phyloP scores from a whole-genome alignment of 805 yeast species.

The Teunomyces barrocoloradensis region DNA sequence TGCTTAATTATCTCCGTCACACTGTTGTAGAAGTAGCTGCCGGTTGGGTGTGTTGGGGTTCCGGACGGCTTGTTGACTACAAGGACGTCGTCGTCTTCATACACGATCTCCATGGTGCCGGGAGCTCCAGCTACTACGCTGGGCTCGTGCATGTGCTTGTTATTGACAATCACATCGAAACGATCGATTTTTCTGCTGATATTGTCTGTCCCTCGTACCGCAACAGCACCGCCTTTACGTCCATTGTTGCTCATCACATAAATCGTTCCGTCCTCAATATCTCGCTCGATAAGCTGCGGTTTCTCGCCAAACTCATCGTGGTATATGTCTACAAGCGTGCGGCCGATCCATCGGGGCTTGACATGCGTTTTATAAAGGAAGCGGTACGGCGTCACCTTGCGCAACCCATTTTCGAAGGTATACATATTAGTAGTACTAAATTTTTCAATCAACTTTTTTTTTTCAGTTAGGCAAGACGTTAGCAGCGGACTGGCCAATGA shows the following conservation, averaged over 20 bases:
- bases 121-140: slow-evolving; percentile 25
- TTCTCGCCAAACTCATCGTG: slow-evolving; percentile 34
- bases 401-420: slow-evolving; percentile 26
- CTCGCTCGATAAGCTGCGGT: slow-evolving; percentile 19
- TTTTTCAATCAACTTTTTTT: not conserved
- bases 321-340: slow-evolving; percentile 29
- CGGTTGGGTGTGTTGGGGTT: slow-evolving; percentile 53
- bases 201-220: slow-evolving; percentile 18
- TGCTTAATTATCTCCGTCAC: slow-evolving; percentile 40
- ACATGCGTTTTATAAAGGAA: slow-evolving; percentile 28
- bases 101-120: slow-evolving; percentile 19
- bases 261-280: slow-evolving; percentile 22
- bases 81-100: slow-evolving; percentile 34
- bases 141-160: slow-evolving; percentile 48
- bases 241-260: slow-evolving; percentile 25
- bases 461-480: slow-evolving; percentile 24
- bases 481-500: slow-evolving; percentile 24
- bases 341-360: slow-evolving; percentile 39
- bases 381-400: slow-evolving; percentile 38
- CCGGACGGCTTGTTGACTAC: slow-evolving; percentile 55
- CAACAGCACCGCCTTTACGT: slow-evolving; percentile 11
- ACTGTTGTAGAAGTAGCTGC: slow-evolving; percentile 42
- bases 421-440: not conserved
- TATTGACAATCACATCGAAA: slow-evolving; percentile 19
- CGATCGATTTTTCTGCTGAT: slow-evolving; percentile 5